Base-by-base conservation (phyloP, 1,284 basidiomycete species). In the Thecaphora thlaspeos region DNA sequence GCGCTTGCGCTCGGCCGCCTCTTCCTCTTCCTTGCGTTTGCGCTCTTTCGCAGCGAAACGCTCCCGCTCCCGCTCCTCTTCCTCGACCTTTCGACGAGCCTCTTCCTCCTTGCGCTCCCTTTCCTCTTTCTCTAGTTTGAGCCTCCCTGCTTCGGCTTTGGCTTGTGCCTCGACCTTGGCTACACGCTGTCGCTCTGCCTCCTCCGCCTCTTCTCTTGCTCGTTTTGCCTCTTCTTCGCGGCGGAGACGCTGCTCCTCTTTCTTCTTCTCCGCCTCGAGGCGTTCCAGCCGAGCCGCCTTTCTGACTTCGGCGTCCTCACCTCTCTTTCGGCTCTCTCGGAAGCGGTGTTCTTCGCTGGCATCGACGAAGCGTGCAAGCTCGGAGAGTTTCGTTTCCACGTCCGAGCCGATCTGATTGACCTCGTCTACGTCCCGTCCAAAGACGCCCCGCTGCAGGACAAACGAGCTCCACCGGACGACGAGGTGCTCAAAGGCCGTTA, bases 401-500 rank as follows among this genome's bases (percentile, higher is more conserved):
- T 45, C 30, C 18, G 43, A 10, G 30, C 32, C 44, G 30, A 46
- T 12, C n/a, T 15, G 30, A 5, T n/a, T 32, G 24, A n/a, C 36
- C 17, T 36, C 32, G 23, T 37, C 36, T 23, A 11, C 21, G 8
- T 5, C 7, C 24, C 14, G 11, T 11, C 58, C 61, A n/a, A 48
- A 51, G 18, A 60, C 24, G 15, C 53, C 43, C 1, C 18, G 15
- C 3, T 34, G 30, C 10, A 65, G 43, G 10, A 58, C 45, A 4
- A 46, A 24, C 3, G 52, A 7, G n/a, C 38, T 48, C 56, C 59
- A 67, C 2, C 2, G 4, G 4, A 55, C 59, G 21, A 62, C 54
- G 11, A 51, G 54, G 5, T 41, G 23, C 2, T 59, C 47, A 46
- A 55, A 62, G 12, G 52, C 57, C 23, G 21, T 36, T 1, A 66